A percentile compares a stretch with the other conserved stretches of the same genome.
phyloP scores from a whole-genome alignment of 139 green algal genomes.

The Picochlorum costavermella region DNA sequence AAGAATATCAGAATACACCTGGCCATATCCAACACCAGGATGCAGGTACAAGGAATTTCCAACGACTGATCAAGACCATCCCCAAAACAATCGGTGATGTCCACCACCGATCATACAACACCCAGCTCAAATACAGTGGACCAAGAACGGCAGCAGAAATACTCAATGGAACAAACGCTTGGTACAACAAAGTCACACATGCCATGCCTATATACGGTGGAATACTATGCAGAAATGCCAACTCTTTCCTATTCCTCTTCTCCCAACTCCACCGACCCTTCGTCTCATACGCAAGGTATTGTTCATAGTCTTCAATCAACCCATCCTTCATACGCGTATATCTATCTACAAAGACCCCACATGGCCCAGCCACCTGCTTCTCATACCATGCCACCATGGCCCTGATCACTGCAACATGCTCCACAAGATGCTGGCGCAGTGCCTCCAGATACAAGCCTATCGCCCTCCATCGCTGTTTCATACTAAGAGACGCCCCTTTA shows the following conservation, averaged over 20 bases:
- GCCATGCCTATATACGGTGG: slow-evolving; percentile 10
- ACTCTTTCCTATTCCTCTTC: slow-evolving; percentile 20
- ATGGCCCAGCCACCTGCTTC: background rate
- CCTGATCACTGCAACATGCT: too few relatives aligned
- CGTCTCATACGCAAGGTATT: slow-evolving; percentile 35
- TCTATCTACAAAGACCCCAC: background rate
- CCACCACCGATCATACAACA: slow-evolving; percentile 22
- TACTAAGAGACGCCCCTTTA: background rate
- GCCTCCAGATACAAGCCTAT: background rate
- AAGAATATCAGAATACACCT: slow-evolving; percentile 15
- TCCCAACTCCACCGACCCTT: slow-evolving; percentile 33
- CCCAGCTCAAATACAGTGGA: slow-evolving; percentile 28
- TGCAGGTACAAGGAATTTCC: slow-evolving; percentile 25
- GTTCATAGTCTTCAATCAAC: slow-evolving; percentile 13
- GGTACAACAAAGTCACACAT: slow-evolving; percentile 21
- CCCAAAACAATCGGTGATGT: slow-evolving; percentile 22
- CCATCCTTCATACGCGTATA: background rate
- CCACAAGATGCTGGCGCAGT: background rate
- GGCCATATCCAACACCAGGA: slow-evolving; percentile 27
- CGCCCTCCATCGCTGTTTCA: background rate
- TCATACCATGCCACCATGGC: background rate
- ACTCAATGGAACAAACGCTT: slow-evolving; percentile 26
- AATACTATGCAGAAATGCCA: slow-evolving; percentile 15
- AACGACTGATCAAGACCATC: slow-evolving; percentile 19
- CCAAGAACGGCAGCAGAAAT: slow-evolving; percentile 4